Percentiles rank a stretch among this genome's conserved stretches.
phyloP scores from a whole-genome alignment of 2,329 filamentous ascomycete genomes.

The Pseudogymnoascus sp. region DNA sequence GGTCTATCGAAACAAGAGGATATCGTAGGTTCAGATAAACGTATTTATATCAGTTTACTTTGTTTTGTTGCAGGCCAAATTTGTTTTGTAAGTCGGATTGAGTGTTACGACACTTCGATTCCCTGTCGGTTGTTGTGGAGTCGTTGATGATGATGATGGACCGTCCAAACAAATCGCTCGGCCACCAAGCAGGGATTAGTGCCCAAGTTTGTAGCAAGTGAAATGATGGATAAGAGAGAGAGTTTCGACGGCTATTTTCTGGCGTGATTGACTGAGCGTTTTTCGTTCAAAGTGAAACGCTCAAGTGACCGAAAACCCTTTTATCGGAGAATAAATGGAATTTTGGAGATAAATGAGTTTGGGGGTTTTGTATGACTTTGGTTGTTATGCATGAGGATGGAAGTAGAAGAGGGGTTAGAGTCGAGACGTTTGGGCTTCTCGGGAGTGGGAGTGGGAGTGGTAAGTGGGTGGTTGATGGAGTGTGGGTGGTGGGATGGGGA shows the following conservation, averaged over 20 bases:
- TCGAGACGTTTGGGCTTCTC: not conserved
- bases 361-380: not conserved
- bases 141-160: conserved; percentile 1
- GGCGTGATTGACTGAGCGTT: not conserved
- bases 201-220: not conserved
- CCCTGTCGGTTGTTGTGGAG: conserved; percentile 6
- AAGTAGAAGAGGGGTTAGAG: conserved; percentile 3
- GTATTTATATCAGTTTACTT: not conserved
- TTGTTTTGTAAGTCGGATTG: conserved; percentile 3
- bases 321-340: not conserved
- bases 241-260: not conserved
- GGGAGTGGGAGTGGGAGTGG: not conserved
- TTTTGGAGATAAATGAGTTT: not conserved
- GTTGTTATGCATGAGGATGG: conserved; percentile 2
- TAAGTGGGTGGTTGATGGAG: not conserved
- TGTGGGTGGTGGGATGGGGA: not conserved
- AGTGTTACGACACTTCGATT: not conserved
- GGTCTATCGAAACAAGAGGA: not conserved
- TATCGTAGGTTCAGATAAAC: not conserved
- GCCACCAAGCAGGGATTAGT: not conserved
- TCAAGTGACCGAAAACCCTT: not conserved
- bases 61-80: not conserved
- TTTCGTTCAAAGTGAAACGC: not conserved
- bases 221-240: not conserved
- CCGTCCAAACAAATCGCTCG: conserved; percentile 6